A percentile compares a stretch with the other conserved stretches of the same genome.
Conservation (phyloP, 768 basidiomycete species). For the Kwoniella heveanensis region DNA sequence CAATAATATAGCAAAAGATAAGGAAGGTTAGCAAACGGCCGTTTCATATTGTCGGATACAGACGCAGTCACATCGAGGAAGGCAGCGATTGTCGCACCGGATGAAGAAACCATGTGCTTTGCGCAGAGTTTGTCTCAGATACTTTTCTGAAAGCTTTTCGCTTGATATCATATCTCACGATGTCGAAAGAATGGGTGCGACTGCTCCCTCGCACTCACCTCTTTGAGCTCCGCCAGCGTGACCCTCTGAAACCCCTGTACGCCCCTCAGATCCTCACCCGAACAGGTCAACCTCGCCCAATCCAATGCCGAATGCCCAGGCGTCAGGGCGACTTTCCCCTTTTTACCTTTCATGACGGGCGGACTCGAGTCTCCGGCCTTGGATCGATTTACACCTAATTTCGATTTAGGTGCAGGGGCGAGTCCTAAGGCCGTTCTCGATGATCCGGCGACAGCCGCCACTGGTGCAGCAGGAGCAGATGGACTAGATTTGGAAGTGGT, state of each 20-base stretch:
- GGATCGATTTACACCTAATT: neutral
- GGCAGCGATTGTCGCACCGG: too few species aligned
- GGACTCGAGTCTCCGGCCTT: conserved; percentile 58
- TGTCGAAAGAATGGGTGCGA: too few species aligned
- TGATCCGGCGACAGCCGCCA: neutral
- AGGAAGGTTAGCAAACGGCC: conserved; percentile 1
- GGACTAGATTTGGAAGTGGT: conserved; percentile 62
- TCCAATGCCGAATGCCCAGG: conserved; percentile 91
- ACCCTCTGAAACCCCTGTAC: conserved; percentile 45
- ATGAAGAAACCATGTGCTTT: too few species aligned
- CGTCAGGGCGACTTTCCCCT: conserved; percentile 79
- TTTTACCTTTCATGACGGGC: conserved; percentile 59
- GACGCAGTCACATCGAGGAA: too few species aligned
- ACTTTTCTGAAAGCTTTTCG: too few species aligned
- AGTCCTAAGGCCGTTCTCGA: neutral
- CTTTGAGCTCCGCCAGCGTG: conserved; percentile 37
- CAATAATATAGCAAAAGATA: too few species aligned
- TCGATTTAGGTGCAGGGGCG: neutral
- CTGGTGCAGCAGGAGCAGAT: conserved; percentile 58
- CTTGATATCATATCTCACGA: too few species aligned
- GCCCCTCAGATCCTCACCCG: conserved; percentile 77
- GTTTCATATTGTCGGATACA: too few species aligned
- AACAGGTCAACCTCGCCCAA: conserved; percentile 85
- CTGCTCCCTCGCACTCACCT: too few species aligned
- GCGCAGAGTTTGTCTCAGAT: too few species aligned